Evolutionary conservation across 768 basidiomycete species (phyloP).

Genomic region (Pulveroboletus sp.): DNA sequence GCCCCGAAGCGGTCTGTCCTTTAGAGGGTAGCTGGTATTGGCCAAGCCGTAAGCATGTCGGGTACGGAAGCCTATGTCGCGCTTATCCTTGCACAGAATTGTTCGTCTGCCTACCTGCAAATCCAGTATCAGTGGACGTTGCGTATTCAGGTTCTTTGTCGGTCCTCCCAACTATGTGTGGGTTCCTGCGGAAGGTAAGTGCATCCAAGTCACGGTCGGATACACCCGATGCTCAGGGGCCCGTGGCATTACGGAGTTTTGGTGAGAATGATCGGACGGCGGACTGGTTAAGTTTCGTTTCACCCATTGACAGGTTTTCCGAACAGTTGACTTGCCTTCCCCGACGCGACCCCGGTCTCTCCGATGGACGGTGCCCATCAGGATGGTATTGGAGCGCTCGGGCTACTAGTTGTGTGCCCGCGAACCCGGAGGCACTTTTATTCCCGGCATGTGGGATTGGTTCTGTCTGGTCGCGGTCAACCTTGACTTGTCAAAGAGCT

Average conservation of each 20-base stretch:
- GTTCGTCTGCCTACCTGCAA: slow-evolving; percentile 12
- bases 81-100: slow-evolving; percentile 8
- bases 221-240: not conserved
- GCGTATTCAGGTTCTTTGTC: not conserved
- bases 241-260: slow-evolving; percentile 9
- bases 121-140: not conserved
- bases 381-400: slow-evolving; percentile 17
- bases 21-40: slow-evolving; percentile 11
- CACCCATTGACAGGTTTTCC: slow-evolving; percentile 8
- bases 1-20: slow-evolving; percentile 9
- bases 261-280: slow-evolving; percentile 1
- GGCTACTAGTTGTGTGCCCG: slow-evolving; percentile 11
- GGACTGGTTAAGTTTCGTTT: not conserved
- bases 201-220: not conserved
- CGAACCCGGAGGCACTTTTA: slow-evolving; percentile 4
- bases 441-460: slow-evolving; percentile 35
- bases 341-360: not conserved
- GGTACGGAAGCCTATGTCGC: not conserved
- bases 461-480: slow-evolving; percentile 43
- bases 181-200: slow-evolving; percentile 2
- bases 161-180: slow-evolving; percentile 7
- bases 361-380: slow-evolving; percentile 8
- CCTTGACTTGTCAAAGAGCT: slow-evolving; percentile 40
- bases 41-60: slow-evolving; percentile 12
- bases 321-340: slow-evolving; percentile 11